Base-by-base conservation (phyloP, 495 filamentous ascomycete genomes). In the Penicillium robsamsonii region DNA sequence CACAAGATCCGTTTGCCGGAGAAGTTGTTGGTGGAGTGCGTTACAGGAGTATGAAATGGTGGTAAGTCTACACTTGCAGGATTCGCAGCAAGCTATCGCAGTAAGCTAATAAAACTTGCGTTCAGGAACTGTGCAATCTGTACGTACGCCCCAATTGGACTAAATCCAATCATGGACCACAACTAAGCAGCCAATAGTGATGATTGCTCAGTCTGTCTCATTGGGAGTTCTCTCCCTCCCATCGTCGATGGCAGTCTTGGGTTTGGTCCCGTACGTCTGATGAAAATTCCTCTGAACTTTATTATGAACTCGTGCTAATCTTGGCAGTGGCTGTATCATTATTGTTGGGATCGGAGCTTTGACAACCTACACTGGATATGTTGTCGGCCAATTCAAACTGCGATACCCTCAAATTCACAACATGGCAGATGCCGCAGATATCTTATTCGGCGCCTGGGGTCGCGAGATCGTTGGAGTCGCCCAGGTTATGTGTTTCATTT, bases 351-450 rank as follows among this genome's bases (percentile, higher is more conserved):
- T 46, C n/a, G 45, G 45, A 12, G 45, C 45, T 2, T 20, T 46
- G 45, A 46, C 45, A 5, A 46, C 45, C 25, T 67, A 67, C 31
- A 67, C 65, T 9, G 65, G 65, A 22, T 64, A 62, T 20, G 49
- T 67, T 22, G 55, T 62, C 40, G 59, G 65, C 10, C 62, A 67
- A 33, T 67, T 67, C 56, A 65, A 67, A 29, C 44, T 56, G 29
- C 56, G 59, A 3, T 65, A 65, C 20, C 65, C 65, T 17, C 62
- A 67, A 6, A 59, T 67, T 12, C 65, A 67, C 22, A 67, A 57
- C 31, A 65, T 92, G 68, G 84, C 85, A 20, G 88, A 94, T 63
- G 88, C 83, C 4, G 86, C 86, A 13, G 71, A 83, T 18, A 69
- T 94, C 46, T 77, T 91, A 31, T 75, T 84, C 63, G 88, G 87